phyloP scores from a whole-genome alignment of 306 rosid genomes.

The Sindora glabra region DNA sequence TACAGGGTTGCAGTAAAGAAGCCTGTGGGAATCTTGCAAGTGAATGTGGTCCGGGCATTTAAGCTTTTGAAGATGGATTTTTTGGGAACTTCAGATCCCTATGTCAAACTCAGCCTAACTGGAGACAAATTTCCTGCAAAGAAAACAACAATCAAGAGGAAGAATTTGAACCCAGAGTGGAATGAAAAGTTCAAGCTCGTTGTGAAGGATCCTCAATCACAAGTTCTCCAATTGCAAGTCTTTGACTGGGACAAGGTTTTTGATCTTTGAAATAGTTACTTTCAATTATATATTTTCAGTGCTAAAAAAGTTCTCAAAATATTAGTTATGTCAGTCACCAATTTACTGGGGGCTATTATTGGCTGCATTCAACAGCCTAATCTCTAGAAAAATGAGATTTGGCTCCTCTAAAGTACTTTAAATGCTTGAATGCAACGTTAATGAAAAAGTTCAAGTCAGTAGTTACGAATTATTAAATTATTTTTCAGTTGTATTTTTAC shows the following conservation, averaged over 20 bases:
- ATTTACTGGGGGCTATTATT: neutral
- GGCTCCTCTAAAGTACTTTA: no score
- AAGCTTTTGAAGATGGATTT: conserved; percentile 84
- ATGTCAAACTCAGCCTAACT: conserved; percentile 63
- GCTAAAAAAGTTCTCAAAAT: neutral
- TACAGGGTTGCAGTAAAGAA: conserved; percentile 56
- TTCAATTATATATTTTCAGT: conserved; percentile 18
- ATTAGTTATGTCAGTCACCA: neutral
- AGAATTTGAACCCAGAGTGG: conserved; percentile 86
- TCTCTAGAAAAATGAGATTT: neutral
- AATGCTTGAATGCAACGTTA: no score
- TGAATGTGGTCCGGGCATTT: conserved; percentile 70
- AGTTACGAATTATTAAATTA: no score
- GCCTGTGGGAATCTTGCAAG: conserved; percentile 92
- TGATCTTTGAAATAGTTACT: conserved; percentile 11
- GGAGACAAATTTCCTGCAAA: conserved; percentile 70
- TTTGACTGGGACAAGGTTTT: conserved; percentile 96
- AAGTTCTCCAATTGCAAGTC: conserved; percentile 82
- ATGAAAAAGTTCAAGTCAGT: no score
- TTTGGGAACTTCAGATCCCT: conserved; percentile 89
- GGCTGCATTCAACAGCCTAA: neutral
- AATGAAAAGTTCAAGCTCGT: conserved; percentile 85
- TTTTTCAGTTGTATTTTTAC: no score
- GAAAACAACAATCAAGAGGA: conserved; percentile 74
- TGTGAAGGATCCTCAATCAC: conserved; percentile 75